These are phyloP conservation scores for Kuraishia cidri DNA, from an alignment of 805 yeast genomes.

Conservation along the genomic window DNA sequence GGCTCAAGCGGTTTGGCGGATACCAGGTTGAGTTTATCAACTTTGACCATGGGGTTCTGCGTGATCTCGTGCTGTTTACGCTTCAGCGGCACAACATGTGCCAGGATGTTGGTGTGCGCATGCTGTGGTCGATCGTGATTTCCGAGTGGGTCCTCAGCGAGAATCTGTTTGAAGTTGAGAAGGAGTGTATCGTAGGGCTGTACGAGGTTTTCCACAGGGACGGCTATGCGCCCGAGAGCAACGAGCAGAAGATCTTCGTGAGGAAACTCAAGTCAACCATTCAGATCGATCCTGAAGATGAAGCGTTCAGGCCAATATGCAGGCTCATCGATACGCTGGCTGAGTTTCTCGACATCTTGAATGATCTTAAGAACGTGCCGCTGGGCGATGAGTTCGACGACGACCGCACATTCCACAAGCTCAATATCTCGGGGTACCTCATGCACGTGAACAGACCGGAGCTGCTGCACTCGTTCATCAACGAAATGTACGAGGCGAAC, in stretches of 20 bases:
- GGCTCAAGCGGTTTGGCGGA: slow-evolving; percentile 55
- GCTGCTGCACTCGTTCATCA: slow-evolving; percentile 68
- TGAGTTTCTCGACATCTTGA: slow-evolving; percentile 54
- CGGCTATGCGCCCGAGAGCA: slow-evolving; percentile 43
- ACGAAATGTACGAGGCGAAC: slow-evolving; percentile 63
- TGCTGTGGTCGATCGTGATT: slow-evolving; percentile 66
- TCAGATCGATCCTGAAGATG: slow-evolving; percentile 55
- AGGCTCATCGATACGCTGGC: slow-evolving; percentile 44
- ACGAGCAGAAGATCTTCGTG: slow-evolving; percentile 47
- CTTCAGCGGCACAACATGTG: slow-evolving; percentile 58
- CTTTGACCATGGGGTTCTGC: slow-evolving; percentile 50
- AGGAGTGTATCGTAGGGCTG: slow-evolving; percentile 52
- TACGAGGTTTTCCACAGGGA: slow-evolving; percentile 55
- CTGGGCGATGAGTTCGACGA: slow-evolving; percentile 78
- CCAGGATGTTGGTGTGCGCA: slow-evolving; percentile 51
- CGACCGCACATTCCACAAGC: slow-evolving; percentile 73
- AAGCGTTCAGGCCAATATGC: slow-evolving; percentile 40
- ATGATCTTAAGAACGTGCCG: slow-evolving; percentile 68
- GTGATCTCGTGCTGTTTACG: slow-evolving; percentile 57
- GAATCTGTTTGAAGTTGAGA: slow-evolving; percentile 49
- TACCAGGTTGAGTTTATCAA: slow-evolving; percentile 52
- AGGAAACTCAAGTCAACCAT: slow-evolving; percentile 37
- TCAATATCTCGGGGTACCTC: slow-evolving; percentile 69
- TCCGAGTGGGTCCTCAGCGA: slow-evolving; percentile 55
- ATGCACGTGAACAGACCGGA: slow-evolving; percentile 75